These are phyloP conservation scores for Hymenoscyphus repandus DNA, from an alignment of 2,329 filamentous ascomycete genomes.

Conservation along the genomic window DNA sequence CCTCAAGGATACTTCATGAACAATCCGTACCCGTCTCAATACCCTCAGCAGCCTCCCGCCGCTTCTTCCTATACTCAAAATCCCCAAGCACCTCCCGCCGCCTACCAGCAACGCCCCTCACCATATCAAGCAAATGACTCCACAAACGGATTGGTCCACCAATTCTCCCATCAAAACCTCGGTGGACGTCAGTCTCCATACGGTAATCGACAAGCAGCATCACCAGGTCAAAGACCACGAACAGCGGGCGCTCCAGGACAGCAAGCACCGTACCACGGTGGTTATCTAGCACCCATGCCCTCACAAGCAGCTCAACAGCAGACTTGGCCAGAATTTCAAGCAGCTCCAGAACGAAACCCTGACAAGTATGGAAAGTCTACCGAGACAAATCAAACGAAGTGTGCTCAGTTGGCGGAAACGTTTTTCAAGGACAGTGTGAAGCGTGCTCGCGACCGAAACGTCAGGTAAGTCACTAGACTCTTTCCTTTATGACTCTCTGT, in stretches of 20 bases:
- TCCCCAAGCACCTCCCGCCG: constrained; percentile 46
- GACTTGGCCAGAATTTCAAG: constrained; percentile 65
- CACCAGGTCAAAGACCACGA: constrained; percentile 65
- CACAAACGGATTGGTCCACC: constrained; percentile 86
- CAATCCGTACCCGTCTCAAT: constrained; percentile 45
- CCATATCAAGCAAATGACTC: constrained; percentile 67
- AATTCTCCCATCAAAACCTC: constrained; percentile 95
- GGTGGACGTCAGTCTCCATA: constrained; percentile 68
- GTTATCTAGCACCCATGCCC: constrained; percentile 65
- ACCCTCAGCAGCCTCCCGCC: constrained; percentile 36
- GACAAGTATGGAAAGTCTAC: constrained; percentile 65
- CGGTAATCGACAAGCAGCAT: constrained; percentile 60
- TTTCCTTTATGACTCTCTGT: no score
- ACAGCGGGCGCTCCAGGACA: constrained; percentile 70
- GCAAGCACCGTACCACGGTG: constrained; percentile 52
- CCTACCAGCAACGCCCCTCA: constrained; percentile 43
- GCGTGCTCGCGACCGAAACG: constrained; percentile 88
- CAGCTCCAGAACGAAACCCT: constrained; percentile 75
- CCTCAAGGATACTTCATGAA: constrained; percentile 55
- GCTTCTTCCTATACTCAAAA: constrained; percentile 46
- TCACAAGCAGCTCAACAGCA: constrained; percentile 47
- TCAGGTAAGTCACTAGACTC: constrained; percentile 57
- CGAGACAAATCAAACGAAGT: constrained; percentile 67
- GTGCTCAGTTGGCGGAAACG: constrained; percentile 67
- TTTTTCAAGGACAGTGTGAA: constrained; percentile 99